A percentile compares a stretch with the other conserved stretches of the same genome.
These are phyloP conservation scores for Tetrapyrgos nigripes DNA, from an alignment of 1,284 basidiomycete genomes.

Conservation along the genomic window DNA sequence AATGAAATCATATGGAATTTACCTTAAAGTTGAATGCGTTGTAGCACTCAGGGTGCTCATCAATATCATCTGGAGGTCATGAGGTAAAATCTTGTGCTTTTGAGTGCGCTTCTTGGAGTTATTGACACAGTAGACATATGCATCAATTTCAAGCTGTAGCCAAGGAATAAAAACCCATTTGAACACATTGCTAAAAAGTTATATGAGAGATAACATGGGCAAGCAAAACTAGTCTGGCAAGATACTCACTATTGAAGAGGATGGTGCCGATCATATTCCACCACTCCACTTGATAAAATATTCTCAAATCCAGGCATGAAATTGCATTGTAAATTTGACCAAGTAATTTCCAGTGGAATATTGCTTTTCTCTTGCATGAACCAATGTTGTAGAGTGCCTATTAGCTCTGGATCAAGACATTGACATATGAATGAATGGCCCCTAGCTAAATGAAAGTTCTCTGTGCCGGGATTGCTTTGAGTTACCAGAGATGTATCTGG, in stretches of 20 bases:
- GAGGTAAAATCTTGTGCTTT: constrained; percentile 11
- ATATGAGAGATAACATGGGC: neutral
- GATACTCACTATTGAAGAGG: neutral
- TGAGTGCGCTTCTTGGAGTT: constrained; percentile 3
- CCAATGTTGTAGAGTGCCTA: constrained; percentile 24
- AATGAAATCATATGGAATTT: neutral
- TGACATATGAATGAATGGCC: constrained; percentile 29
- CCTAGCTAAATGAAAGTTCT: constrained; percentile 34
- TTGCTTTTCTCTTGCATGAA: constrained; percentile 25
- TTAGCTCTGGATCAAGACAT: constrained; percentile 22
- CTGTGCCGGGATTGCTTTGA: too few species aligned
- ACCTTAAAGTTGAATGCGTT: neutral
- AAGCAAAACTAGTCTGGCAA: neutral
- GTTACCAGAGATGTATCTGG: too few species aligned
- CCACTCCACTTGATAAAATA: constrained; percentile 19
- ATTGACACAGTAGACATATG: constrained; percentile 24
- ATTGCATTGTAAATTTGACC: constrained; percentile 17
- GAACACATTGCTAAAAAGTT: constrained; percentile 17
- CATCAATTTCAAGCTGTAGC: constrained; percentile 29
- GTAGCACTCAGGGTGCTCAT: constrained; percentile 7
- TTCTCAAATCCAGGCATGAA: constrained; percentile 30
- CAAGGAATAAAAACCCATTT: constrained; percentile 29
- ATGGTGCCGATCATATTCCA: constrained; percentile 17
- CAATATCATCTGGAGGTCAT: constrained; percentile 9
- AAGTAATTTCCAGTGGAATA: constrained; percentile 29